Evolutionary conservation across 129 eudicot genomes (phyloP).

Genomic region (Flaveria brownii): DNA sequence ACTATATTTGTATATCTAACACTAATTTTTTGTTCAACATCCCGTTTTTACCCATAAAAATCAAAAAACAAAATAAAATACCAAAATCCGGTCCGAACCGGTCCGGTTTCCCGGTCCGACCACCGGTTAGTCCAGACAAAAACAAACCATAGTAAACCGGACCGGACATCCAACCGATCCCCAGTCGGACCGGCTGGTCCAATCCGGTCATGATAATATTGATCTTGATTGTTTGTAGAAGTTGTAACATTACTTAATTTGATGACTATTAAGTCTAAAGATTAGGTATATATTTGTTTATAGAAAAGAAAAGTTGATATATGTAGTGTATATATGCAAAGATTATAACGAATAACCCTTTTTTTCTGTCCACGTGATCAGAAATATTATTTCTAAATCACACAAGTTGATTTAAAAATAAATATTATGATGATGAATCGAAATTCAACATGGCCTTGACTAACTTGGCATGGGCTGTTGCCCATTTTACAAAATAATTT

Average conservation of each 20-base stretch:
- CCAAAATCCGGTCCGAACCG: too few species aligned
- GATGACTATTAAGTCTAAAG: background rate
- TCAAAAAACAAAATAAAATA: too few species aligned
- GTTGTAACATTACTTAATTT: background rate
- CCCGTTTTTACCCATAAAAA: too few species aligned
- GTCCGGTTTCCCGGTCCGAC: too few species aligned
- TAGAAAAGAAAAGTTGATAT: background rate
- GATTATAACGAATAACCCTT: background rate
- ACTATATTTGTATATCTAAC: too few species aligned
- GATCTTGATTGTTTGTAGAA: background rate
- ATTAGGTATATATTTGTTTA: background rate
- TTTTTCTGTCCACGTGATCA: slow-evolving; percentile 18
- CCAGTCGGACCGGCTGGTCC: too few species aligned
- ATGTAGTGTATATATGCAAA: background rate
- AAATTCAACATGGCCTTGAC: slow-evolving; percentile 39
- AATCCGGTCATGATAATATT: too few species aligned
- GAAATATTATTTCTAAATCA: background rate
- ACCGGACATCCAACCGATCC: too few species aligned
- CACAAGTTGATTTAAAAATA: slow-evolving; percentile 18
- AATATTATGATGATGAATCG: slow-evolving; percentile 18
- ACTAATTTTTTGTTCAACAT: too few species aligned
- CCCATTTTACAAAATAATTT: background rate
- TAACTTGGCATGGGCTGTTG: slow-evolving; percentile 53
- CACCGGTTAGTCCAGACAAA: too few species aligned
- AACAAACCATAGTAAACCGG: too few species aligned